Percentiles rank a stretch among this genome's conserved stretches.
Evolutionary conservation across 208 protist genomes (phyloP).

Genomic region (Leishmania martiniquensis): DNA sequence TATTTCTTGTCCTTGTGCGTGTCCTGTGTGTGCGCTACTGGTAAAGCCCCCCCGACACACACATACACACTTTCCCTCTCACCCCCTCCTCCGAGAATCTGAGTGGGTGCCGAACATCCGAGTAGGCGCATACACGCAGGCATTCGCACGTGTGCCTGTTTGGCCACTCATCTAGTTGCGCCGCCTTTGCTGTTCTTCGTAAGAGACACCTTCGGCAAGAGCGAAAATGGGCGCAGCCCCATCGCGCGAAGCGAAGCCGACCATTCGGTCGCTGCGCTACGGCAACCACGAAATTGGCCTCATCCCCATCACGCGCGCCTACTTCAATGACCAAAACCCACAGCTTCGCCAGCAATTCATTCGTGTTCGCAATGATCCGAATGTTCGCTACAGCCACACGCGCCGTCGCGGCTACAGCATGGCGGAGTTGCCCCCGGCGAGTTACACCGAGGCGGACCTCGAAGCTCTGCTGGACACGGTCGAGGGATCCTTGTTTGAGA

Average conservation of each 20-base stretch:
- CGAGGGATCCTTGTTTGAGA: slow-evolving; percentile 56
- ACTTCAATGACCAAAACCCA: slow-evolving; percentile 42
- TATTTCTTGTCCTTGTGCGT: neutral
- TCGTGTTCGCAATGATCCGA: slow-evolving; percentile 74
- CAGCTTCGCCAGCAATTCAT: slow-evolving; percentile 64
- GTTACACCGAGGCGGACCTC: slow-evolving; percentile 59
- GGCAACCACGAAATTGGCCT: slow-evolving; percentile 74
- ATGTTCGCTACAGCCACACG: slow-evolving; percentile 70
- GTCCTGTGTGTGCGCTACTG: neutral
- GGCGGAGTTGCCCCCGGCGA: slow-evolving; percentile 46
- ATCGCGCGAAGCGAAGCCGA: slow-evolving; percentile 45
- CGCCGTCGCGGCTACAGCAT: slow-evolving; percentile 40
- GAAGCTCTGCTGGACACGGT: slow-evolving; percentile 50
- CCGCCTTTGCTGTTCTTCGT: neutral
- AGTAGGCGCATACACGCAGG: too few species aligned
- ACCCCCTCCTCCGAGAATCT: too few species aligned
- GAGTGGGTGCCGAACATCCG: too few species aligned
- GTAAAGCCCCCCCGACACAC: too few species aligned
- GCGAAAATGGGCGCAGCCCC: slow-evolving; percentile 57
- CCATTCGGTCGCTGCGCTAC: slow-evolving; percentile 70
- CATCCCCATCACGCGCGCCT: slow-evolving; percentile 54
- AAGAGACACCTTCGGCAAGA: too few species aligned
- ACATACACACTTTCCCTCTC: too few species aligned
- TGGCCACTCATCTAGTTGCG: slow-evolving; percentile 1
- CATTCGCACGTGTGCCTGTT: too few species aligned